Percentiles rank a stretch among this genome's conserved stretches.
These are phyloP conservation scores for Conringia planisiliqua DNA, from an alignment of 345 rosid genomes.

Conservation along the genomic window DNA sequence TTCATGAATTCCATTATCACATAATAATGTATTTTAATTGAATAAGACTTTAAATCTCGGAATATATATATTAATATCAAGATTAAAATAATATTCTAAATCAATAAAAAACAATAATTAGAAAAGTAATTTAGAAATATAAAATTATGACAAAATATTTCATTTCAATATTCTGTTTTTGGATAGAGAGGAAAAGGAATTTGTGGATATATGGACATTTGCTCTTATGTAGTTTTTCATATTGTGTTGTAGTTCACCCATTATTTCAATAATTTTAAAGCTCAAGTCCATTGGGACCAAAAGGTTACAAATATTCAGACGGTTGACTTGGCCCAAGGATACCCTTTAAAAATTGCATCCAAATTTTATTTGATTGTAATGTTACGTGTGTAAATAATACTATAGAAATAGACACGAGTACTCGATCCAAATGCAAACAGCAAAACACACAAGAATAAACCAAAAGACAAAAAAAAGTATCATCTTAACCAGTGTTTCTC, in stretches of 20 bases:
- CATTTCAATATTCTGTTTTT: not conserved
- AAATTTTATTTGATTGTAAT: no score
- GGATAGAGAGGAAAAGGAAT: no score
- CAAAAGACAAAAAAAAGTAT: not conserved
- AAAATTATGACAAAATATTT: not conserved
- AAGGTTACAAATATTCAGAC: not conserved
- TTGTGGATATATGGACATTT: no score
- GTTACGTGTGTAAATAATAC: no score
- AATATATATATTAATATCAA: not conserved
- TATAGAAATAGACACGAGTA: not conserved
- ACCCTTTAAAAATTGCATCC: no score
- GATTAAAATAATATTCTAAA: not conserved
- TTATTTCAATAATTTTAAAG: not conserved
- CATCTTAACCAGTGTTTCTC: conserved; percentile 72
- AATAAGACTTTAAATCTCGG: not conserved
- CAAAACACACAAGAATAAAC: not conserved
- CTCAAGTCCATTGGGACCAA: not conserved
- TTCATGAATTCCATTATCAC: not conserved
- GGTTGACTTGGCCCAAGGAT: not conserved
- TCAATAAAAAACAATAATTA: not conserved
- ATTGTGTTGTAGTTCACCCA: not conserved
- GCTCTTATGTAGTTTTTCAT: not conserved
- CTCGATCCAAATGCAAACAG: not conserved
- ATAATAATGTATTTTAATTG: not conserved
- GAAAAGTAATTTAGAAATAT: not conserved